A percentile compares a stretch with the other conserved stretches of the same genome.
Evolutionary conservation across 1,284 basidiomycete species (phyloP).

Genomic region (Cutaneotrichosporon spelunceum): DNA sequence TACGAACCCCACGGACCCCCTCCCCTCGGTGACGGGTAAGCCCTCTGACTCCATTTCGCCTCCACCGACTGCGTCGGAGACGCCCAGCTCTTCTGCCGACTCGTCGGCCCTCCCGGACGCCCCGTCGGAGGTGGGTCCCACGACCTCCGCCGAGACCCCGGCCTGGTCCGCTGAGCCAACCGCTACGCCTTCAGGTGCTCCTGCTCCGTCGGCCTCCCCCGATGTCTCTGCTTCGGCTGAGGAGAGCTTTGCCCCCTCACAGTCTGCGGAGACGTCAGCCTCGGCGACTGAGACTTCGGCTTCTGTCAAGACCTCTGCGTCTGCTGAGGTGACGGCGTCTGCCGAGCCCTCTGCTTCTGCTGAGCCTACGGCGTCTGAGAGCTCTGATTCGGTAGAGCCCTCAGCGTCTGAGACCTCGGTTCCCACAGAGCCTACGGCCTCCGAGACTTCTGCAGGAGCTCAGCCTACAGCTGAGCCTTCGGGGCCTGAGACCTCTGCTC

Average conservation of each 20-base stretch:
- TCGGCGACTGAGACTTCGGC: conserved; percentile 9
- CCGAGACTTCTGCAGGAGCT: conserved; percentile 3
- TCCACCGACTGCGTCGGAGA: not conserved
- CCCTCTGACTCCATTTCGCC: conserved; percentile 3
- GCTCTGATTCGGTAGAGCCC: conserved; percentile 4
- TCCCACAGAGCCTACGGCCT: conserved; percentile 2
- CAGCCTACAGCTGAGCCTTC: not conserved
- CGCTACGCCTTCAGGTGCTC: conserved; percentile 8
- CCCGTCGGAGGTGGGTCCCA: not conserved
- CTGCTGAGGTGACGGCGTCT: conserved; percentile 13
- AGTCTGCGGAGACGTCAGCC: too few species aligned
- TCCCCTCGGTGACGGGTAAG: conserved; percentile 8
- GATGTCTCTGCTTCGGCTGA: conserved; percentile 2
- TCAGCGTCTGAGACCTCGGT: not conserved
- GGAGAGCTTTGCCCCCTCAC: conserved; percentile 5
- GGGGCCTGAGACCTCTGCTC: not conserved
- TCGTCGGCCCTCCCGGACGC: conserved; percentile 9
- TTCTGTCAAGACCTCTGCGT: conserved; percentile 7
- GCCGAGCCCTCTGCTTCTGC: conserved; percentile 5
- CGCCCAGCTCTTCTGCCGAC: conserved; percentile 9
- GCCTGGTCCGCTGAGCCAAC: conserved; percentile 11
- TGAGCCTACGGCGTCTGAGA: conserved; percentile 1
- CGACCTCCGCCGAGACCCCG: not conserved
- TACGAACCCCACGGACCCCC: not conserved
- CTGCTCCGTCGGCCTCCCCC: conserved; percentile 9